Percentiles rank a stretch among this genome's conserved stretches.
These are phyloP conservation scores for Schwanniomyces sp. DNA, from an alignment of 805 yeast genomes.

Conservation along the genomic window DNA sequence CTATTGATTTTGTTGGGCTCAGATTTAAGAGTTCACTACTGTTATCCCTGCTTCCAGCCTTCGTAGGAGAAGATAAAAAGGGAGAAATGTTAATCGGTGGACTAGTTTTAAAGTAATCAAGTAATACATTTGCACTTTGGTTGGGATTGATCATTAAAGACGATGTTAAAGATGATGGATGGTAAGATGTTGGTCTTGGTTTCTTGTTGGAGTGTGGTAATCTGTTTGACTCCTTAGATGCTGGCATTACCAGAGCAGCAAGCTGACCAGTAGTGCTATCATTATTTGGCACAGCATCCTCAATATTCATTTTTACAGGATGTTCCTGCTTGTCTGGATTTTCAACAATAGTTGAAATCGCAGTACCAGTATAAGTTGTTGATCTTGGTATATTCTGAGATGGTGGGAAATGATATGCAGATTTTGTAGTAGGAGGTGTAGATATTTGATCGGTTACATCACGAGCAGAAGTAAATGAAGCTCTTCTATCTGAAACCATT, in stretches of 20 bases:
- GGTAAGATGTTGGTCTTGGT: slow-evolving; percentile 84
- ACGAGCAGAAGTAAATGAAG: slow-evolving; percentile 16
- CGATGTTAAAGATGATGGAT: slow-evolving; percentile 57
- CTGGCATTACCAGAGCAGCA: slow-evolving; percentile 3
- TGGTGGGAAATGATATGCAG: slow-evolving; percentile 8
- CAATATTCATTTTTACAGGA: background rate
- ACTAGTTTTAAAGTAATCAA: slow-evolving; percentile 35
- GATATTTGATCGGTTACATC: slow-evolving; percentile 9
- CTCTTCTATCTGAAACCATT: slow-evolving; percentile 56
- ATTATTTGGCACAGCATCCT: background rate
- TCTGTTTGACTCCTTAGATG: slow-evolving; percentile 23
- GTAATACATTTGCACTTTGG: slow-evolving; percentile 17
- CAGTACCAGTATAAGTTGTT: slow-evolving; percentile 31
- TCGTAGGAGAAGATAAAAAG: slow-evolving; percentile 31
- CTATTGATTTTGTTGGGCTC: slow-evolving; percentile 7
- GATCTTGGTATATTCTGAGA: slow-evolving; percentile 17
- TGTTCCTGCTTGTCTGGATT: slow-evolving; percentile 2
- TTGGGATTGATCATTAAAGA: slow-evolving; percentile 13
- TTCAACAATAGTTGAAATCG: slow-evolving; percentile 48
- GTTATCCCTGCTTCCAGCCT: background rate
- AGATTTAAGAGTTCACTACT: slow-evolving; percentile 6
- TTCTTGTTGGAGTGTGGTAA: slow-evolving; percentile 50
- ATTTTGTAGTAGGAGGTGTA: slow-evolving; percentile 11
- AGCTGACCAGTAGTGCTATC: background rate
- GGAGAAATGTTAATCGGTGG: slow-evolving; percentile 31